Evolutionary conservation across 2,329 filamentous ascomycete species (phyloP), one percentile per base, ranked within the genome.

Genomic region (Mariannaea elegans): DNA sequence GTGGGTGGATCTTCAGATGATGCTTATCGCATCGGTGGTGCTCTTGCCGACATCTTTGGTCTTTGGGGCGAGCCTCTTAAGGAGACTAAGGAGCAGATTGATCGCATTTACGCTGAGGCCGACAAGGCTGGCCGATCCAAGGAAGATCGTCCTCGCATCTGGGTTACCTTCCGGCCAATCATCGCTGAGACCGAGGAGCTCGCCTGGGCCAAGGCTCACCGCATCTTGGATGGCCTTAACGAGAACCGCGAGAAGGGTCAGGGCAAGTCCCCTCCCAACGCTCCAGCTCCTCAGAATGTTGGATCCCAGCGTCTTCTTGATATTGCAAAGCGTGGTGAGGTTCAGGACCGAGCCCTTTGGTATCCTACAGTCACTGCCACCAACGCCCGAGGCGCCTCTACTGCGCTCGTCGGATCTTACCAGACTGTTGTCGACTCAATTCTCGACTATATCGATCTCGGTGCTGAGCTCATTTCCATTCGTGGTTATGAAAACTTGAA

Each of bases 91-190:
- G 78, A 88, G 66, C 86, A 88, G 70, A 87, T 88, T 64, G 83
- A 86, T 62, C 80, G 81, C 18, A 84, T 88, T 68, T 87, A 87
- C 62, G 83, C 80, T 3, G 85, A 84, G 65, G 82, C 86, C 0
- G 82, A 78, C n/a, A 82, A 82, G 63, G 85, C 85, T 2, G 85
- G 85, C 1, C 80, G 86, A 2, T 49, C 73, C 13, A 56, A 59
- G 42, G 62, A 67, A 29, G 85, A 88, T 62, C 75, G 81, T 0
- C 86, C 86, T 7, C 75, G 84, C 4, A 88, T 88, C 66, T 88
- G 86, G 86, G 86, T 88, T 2, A 87, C 86, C 0, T 88, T 88
- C 80, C 79, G 86, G 2, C 86, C 86, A 3, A 88, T 88, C 59
- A 66, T 82, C 0, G 85, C 85, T 1, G 85, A 87, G 73, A 88